Evolutionary conservation across 305 asterid genomes (phyloP).

Genomic region (Rubia peregrina): DNA sequence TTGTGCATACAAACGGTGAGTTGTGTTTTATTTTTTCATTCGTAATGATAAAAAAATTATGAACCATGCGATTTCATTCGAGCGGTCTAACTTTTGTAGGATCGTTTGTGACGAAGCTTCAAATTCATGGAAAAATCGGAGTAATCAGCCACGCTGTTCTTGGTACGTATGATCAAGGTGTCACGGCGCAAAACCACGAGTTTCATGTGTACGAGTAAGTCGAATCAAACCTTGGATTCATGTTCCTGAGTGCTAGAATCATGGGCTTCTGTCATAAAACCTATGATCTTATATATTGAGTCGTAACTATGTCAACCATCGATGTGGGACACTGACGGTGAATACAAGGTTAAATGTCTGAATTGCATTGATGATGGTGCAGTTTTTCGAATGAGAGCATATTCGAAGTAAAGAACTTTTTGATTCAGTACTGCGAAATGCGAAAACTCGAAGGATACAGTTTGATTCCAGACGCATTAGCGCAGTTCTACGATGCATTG

Average conservation of each 20-base stretch:
- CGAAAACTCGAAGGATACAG: conserved; percentile 42
- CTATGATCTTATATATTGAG: too few species aligned
- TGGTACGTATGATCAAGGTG: conserved; percentile 28
- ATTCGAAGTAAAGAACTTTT: conserved; percentile 42
- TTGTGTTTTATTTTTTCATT: neutral
- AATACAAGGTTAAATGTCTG: too few species aligned
- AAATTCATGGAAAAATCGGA: conserved; percentile 60
- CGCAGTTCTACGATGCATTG: conserved; percentile 41
- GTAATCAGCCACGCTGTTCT: conserved; percentile 48
- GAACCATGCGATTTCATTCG: neutral
- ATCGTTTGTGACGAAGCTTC: conserved; percentile 19
- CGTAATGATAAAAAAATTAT: neutral
- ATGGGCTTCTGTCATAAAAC: too few species aligned
- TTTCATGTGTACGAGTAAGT: conserved; percentile 54
- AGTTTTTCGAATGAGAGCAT: conserved; percentile 52
- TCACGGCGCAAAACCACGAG: conserved; percentile 28
- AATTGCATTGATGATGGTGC: neutral
- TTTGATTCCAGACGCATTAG: conserved; percentile 48
- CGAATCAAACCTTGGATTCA: neutral
- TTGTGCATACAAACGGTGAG: conserved; percentile 49
- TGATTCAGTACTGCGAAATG: conserved; percentile 43
- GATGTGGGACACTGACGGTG: too few species aligned
- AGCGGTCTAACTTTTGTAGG: neutral
- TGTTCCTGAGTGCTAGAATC: too few species aligned
- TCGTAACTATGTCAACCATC: too few species aligned